These are phyloP conservation scores for Aspergillus egyptiacus DNA, from an alignment of 495 filamentous ascomycete genomes.

Conservation along the genomic window DNA sequence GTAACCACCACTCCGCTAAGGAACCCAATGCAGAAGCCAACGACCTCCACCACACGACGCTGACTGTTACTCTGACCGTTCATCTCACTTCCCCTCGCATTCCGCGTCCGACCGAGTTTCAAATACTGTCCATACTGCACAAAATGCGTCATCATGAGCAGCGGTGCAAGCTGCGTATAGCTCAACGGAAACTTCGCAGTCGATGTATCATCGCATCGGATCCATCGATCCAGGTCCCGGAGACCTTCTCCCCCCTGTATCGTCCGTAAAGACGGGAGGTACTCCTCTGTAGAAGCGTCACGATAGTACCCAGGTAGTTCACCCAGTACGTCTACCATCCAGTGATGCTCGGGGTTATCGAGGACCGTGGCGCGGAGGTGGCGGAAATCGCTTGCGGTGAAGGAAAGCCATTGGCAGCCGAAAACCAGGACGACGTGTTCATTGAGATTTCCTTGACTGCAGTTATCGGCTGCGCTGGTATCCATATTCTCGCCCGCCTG, in stretches of 20 bases:
- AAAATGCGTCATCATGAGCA: constrained; percentile 34
- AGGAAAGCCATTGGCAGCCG: constrained; percentile 32
- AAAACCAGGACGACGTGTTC: constrained; percentile 22
- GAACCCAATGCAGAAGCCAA: constrained; percentile 44
- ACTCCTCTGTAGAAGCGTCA: constrained; percentile 16
- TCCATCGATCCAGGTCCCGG: constrained; percentile 21
- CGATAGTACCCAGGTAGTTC: constrained; percentile 23
- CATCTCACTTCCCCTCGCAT: background rate
- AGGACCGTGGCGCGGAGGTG: constrained; percentile 23
- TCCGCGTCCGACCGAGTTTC: background rate
- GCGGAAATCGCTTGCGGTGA: constrained; percentile 22
- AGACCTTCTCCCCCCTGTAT: constrained; percentile 20
- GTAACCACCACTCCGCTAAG: constrained; percentile 35
- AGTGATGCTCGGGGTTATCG: constrained; percentile 22
- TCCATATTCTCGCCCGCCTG: no score
- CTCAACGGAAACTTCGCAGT: constrained; percentile 17
- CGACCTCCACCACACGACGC: constrained; percentile 24
- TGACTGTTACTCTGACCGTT: background rate
- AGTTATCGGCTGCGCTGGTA: no score
- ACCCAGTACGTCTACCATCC: constrained; percentile 29
- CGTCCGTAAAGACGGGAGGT: constrained; percentile 22
- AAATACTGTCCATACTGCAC: constrained; percentile 24
- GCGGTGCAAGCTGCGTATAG: constrained; percentile 31
- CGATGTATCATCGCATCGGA: constrained; percentile 18
- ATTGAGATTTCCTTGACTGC: no score